Evolutionary conservation across 1,284 basidiomycete genomes (phyloP), one percentile per base, ranked within the genome.

Genomic region (Leccinum subfulvum): DNA sequence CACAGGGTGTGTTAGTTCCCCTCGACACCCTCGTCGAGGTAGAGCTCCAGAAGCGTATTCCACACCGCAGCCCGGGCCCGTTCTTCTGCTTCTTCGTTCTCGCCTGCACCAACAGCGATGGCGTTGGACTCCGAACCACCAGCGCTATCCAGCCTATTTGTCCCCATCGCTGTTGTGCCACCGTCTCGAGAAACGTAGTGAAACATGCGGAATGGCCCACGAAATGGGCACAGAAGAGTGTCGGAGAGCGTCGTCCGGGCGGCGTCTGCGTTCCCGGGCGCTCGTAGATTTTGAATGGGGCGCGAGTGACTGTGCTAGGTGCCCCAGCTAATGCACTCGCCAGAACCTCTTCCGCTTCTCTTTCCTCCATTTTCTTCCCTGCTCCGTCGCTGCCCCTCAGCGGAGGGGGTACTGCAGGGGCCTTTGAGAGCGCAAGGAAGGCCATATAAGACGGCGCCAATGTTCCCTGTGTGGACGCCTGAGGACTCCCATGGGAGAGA

Each of bases 11-110:
- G 18, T 49, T 63, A 62, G 30, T 65, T 53, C 47, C 61, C 66
- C 21, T 72, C 71, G 4, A 65, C 62, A 44, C 66, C 66, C 21
- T 67, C 67, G 16, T 68, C 39, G 56, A 99, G 85, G 74, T 98
- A 98, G 16, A 99, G 84, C 77, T 99, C 97, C 59, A 99, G 80
- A 2, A 99, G 80, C 1, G 97, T 98, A 76, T 97, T 98, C 96
- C 97, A 98, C 13, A 98, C 89, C 0, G 94, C 90, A 11, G 85
- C 82, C 73, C 97, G 94, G 72, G 97, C 94, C 14, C 76, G 75
- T 67, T 78, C 77, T 62, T 93, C 90, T 0, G 77, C 75, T 35
- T 83, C 82, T 28, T 84, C 84, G 57, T 87, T 84, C 13, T 77
- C 73, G 57, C 66, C 64, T 30, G 67, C 61, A 16, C 51, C 33